phyloP scores from a whole-genome alignment of 805 yeast species.

The Candida ulmi region DNA sequence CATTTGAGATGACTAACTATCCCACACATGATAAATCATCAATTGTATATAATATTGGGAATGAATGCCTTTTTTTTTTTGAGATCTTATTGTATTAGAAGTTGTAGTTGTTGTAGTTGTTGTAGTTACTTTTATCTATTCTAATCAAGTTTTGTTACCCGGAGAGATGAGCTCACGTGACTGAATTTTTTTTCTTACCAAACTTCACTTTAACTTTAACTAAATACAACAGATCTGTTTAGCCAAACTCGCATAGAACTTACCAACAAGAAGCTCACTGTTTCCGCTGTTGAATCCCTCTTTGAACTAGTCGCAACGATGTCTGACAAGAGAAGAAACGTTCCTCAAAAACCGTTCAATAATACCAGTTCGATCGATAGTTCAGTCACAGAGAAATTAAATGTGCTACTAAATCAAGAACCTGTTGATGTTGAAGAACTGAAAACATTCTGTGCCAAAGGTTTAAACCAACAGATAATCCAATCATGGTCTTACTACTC shows the following conservation, averaged over 20 bases:
- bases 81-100: too few relatives aligned
- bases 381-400: slow-evolving; percentile 8
- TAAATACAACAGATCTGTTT: too few relatives aligned
- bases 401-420: neutral
- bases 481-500: slow-evolving; percentile 45
- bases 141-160: neutral
- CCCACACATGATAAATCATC: too few relatives aligned
- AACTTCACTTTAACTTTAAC: too few relatives aligned
- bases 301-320: neutral
- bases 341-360: neutral
- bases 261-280: too few relatives aligned
- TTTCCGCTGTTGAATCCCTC: too few relatives aligned
- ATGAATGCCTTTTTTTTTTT: too few relatives aligned
- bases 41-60: too few relatives aligned
- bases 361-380: neutral
- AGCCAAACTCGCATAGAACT: too few relatives aligned
- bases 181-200: neutral
- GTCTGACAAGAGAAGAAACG: neutral
- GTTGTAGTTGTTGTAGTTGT: too few relatives aligned
- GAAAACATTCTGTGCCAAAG: slow-evolving; percentile 28
- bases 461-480: slow-evolving; percentile 29
- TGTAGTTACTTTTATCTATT: neutral
- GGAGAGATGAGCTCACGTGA: neutral
- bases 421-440: slow-evolving; percentile 13
- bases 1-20: too few relatives aligned